Base-by-base conservation (phyloP, 2,329 filamentous ascomycete species). In the Penicillium thymicola region DNA sequence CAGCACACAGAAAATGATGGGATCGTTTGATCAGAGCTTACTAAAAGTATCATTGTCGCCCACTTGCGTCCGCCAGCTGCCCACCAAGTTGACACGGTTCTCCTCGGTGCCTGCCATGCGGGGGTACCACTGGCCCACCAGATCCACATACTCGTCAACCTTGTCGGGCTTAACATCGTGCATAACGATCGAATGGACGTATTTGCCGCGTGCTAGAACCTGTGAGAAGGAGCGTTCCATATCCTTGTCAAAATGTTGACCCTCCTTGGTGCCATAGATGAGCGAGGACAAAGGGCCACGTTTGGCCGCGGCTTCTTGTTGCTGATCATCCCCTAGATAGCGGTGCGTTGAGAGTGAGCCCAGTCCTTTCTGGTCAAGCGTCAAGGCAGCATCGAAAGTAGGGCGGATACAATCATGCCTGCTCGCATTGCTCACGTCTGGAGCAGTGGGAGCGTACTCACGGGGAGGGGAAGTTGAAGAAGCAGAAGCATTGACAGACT, bases 41-140 rank as follows among this genome's bases (percentile, higher is more conserved):
- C 92, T 86, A 77, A 99, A 99, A 0, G 92, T 97, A 71, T 99
- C 92, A 73, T 91, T 95, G 68, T 99, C 93, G 60, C 94, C 94
- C 50, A 99, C 92, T 75, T 99, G 94, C 16, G 92, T 97, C 75
- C 93, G 86, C 94, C 94, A 99, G 80, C 93, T 97, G 67, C 94
- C 94, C 6, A 99, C 94, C 55, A 99, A 79, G 74, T 99, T 88
- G 65, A 99, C 93, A 77, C 93, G 93, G 78, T 97, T 96, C 77
- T 94, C 88, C 21, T 89, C 86, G 64, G 86, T 82, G 58, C 83
- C 82, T 44, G 94, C 94, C 83, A 97, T 92, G 71, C 85, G 86
- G 9, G 94, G 93, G 71, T 99, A 99, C 89, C 91, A 97, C 37
- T 84, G 81, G 58, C 94, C 91, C 14, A 97, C 90, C 48, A 97